These are phyloP conservation scores for Terana coerulea DNA, from an alignment of 768 basidiomycete genomes.

Conservation along the genomic window DNA sequence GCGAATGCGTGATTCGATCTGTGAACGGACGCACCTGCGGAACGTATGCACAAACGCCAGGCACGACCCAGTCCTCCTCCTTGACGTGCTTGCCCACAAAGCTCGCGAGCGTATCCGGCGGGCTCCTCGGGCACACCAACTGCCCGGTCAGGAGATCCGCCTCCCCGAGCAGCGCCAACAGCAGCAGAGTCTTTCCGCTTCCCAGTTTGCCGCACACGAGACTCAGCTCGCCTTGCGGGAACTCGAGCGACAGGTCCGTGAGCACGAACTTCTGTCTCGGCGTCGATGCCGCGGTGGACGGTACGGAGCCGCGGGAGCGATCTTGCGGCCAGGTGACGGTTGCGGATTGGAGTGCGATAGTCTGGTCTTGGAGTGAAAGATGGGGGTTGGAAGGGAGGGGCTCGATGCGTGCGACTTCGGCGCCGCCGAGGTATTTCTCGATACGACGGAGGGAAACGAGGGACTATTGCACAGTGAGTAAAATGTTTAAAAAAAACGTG, in stretches of 20 bases:
- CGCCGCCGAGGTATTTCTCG: conserved; percentile 78
- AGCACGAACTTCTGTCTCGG: conserved; percentile 79
- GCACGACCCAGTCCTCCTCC: conserved; percentile 70
- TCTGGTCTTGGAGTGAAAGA: no score
- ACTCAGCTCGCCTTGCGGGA: conserved; percentile 76
- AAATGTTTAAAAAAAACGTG: not conserved
- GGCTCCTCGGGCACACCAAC: conserved; percentile 77
- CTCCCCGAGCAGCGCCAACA: conserved; percentile 85
- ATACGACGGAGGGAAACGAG: conserved; percentile 86
- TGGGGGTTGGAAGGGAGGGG: conserved; percentile 46
- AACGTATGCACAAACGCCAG: conserved; percentile 82
- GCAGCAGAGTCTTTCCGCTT: conserved; percentile 81
- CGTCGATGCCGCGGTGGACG: conserved; percentile 57
- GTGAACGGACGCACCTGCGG: conserved; percentile 50
- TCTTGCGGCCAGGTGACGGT: conserved; percentile 92
- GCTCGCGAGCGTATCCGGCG: conserved; percentile 70
- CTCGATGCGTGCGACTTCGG: conserved; percentile 65
- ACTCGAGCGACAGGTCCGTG: conserved; percentile 70
- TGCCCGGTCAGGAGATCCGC: conserved; percentile 83
- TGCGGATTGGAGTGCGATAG: conserved; percentile 75
- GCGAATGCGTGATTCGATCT: not conserved
- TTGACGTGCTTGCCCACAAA: conserved; percentile 41
- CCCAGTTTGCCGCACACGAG: conserved; percentile 89
- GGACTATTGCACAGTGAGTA: conserved; percentile 38
- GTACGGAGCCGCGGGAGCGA: conserved; percentile 41